Percentiles rank a stretch among this genome's conserved stretches.
Conservation (phyloP, 176 grass and related monocot species). For the Aegilops tauschii region DNA sequence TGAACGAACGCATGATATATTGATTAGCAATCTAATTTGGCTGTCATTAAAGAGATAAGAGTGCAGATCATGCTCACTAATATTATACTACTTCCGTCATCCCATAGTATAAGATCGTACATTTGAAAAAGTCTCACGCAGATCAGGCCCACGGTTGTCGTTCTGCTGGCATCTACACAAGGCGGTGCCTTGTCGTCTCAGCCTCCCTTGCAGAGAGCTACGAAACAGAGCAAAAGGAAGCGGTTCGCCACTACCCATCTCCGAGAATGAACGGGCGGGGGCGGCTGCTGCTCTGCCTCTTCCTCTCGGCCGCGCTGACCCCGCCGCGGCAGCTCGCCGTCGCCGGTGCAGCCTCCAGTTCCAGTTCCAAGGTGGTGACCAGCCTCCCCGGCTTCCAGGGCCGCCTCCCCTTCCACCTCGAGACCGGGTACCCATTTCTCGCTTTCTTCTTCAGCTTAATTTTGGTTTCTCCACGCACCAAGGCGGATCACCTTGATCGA, state of each 20-base stretch:
- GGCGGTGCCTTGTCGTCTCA: background rate
- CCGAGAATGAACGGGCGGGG: background rate
- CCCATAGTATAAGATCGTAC: too few relatives aligned
- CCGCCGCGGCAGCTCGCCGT: background rate
- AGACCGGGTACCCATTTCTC: constrained; percentile 38
- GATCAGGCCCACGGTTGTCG: background rate
- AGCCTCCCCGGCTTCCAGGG: constrained; percentile 57
- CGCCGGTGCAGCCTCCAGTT: background rate
- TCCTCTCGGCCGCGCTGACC: background rate
- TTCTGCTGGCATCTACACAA: background rate
- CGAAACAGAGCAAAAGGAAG: background rate
- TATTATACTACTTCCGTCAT: too few relatives aligned
- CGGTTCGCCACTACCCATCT: background rate
- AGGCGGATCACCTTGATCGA: background rate
- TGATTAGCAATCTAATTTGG: too few relatives aligned
- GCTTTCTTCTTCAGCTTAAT: too few relatives aligned
- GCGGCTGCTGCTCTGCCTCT: background rate
- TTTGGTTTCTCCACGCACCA: background rate
- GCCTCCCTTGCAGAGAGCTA: background rate
- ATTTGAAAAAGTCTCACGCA: background rate
- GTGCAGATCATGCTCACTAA: too few relatives aligned
- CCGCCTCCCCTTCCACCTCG: constrained; percentile 50
- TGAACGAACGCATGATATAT: background rate
- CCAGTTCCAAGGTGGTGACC: constrained; percentile 31
- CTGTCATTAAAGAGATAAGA: too few relatives aligned